A percentile compares a stretch with the other conserved stretches of the same genome.
phyloP scores from a whole-genome alignment of 768 basidiomycete species.

The Hygrocybe punicea region DNA sequence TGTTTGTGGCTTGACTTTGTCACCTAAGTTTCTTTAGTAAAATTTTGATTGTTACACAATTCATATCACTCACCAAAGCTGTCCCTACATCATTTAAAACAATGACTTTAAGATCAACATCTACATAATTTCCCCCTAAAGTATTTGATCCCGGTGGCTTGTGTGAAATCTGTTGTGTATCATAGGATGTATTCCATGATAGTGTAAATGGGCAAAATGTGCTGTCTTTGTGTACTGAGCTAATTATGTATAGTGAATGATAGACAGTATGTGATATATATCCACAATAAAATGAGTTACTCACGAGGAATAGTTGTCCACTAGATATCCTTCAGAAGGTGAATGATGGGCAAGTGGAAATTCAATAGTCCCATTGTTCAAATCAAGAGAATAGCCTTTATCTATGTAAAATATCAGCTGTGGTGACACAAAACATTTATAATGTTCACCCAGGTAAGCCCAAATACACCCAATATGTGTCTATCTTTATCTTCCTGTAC shows the following conservation, averaged over 20 bases:
- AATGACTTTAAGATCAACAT: neutral
- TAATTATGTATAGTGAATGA: neutral
- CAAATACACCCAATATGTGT: neutral
- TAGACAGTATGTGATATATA: neutral
- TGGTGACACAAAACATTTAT: neutral
- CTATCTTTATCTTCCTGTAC: neutral
- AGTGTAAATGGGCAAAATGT: neutral
- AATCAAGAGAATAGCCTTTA: neutral
- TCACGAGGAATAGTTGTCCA: no score
- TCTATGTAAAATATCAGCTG: neutral
- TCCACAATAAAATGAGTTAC: neutral
- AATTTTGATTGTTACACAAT: no score
- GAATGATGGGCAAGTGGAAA: neutral
- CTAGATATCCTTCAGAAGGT: neutral
- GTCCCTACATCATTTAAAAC: neutral
- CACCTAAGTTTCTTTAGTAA: no score
- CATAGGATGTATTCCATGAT: neutral
- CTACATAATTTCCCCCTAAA: neutral
- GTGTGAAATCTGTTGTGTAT: neutral
- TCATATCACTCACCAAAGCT: no score
- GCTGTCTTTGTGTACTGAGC: neutral
- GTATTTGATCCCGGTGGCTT: neutral
- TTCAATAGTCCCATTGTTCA: neutral
- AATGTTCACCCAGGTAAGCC: neutral
- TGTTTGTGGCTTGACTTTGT: no score